phyloP scores from a whole-genome alignment of 148 eudicot species.

The Rheum nobile region DNA sequence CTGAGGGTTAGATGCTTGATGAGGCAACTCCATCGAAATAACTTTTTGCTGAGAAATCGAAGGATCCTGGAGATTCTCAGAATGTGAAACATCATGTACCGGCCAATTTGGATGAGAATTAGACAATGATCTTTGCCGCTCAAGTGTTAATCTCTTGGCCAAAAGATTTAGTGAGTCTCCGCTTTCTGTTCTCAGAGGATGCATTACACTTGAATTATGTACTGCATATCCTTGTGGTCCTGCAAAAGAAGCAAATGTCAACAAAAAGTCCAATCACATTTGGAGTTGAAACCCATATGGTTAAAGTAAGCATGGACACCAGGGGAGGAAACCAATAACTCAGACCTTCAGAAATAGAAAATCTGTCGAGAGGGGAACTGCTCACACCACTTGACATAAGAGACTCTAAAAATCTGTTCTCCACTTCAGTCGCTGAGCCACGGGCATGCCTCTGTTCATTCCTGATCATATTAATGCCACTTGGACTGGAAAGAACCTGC shows the following conservation, averaged over 20 bases:
- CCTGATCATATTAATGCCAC: slow-evolving; percentile 31
- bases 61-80: slow-evolving; percentile 37
- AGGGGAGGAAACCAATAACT: background rate
- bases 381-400: slow-evolving; percentile 55
- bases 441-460: slow-evolving; percentile 35
- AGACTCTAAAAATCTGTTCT: slow-evolving; percentile 79
- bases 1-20: slow-evolving; percentile 34
- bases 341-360: slow-evolving; percentile 59
- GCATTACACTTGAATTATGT: slow-evolving; percentile 26
- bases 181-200: slow-evolving; percentile 41
- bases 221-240: slow-evolving; percentile 65
- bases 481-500: slow-evolving; percentile 28
- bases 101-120: slow-evolving; percentile 54
- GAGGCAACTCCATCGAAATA: slow-evolving; percentile 35
- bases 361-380: slow-evolving; percentile 38
- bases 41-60: slow-evolving; percentile 34
- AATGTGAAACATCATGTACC: slow-evolving; percentile 37
- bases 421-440: slow-evolving; percentile 52
- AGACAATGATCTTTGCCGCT: slow-evolving; percentile 41
- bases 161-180: slow-evolving; percentile 48
- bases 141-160: slow-evolving; percentile 55
- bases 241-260: slow-evolving; percentile 19
- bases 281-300: background rate
- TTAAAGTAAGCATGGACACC: background rate
- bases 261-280: background rate